These are phyloP conservation scores for Tillandsia leiboldiana DNA, from an alignment of 176 grass and related monocot species.

Conservation along the genomic window DNA sequence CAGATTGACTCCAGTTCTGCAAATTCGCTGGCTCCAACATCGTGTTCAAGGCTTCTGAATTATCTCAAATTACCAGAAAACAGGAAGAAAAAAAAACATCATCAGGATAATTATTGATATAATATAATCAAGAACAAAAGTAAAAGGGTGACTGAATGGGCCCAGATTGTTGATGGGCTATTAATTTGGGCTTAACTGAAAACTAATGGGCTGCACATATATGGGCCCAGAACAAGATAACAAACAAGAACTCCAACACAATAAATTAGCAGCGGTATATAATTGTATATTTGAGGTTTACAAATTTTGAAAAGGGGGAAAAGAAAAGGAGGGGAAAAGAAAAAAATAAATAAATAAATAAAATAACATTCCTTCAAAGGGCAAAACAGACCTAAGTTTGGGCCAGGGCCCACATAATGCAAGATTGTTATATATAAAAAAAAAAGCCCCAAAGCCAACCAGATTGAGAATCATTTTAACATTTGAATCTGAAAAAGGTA, in stretches of 20 bases:
- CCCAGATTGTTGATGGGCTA: background rate
- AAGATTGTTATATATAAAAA: background rate
- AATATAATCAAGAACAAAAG: constrained; percentile 22
- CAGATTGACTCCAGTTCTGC: constrained; percentile 53
- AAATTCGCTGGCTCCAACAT: constrained; percentile 56
- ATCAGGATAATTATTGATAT: constrained; percentile 7
- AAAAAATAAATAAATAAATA: background rate
- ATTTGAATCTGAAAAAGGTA: background rate
- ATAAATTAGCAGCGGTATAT: constrained; percentile 5
- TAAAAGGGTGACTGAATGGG: background rate
- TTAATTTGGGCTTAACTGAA: constrained; percentile 4
- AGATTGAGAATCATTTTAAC: background rate
- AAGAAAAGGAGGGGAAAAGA: background rate
- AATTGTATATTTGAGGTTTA: background rate
- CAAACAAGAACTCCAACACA: background rate
- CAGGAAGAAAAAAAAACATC: constrained; percentile 5
- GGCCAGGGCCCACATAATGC: background rate
- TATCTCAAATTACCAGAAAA: constrained; percentile 19
- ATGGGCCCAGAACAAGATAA: background rate
- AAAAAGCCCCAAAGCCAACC: background rate
- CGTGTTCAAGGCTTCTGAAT: constrained; percentile 67
- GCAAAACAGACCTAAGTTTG: background rate
- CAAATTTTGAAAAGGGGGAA: background rate
- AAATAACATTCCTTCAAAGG: background rate
- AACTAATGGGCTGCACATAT: background rate